A percentile compares a stretch with the other conserved stretches of the same genome.
phyloP scores from a whole-genome alignment of 768 basidiomycete genomes.

The Dacryopinax primogenitus region DNA sequence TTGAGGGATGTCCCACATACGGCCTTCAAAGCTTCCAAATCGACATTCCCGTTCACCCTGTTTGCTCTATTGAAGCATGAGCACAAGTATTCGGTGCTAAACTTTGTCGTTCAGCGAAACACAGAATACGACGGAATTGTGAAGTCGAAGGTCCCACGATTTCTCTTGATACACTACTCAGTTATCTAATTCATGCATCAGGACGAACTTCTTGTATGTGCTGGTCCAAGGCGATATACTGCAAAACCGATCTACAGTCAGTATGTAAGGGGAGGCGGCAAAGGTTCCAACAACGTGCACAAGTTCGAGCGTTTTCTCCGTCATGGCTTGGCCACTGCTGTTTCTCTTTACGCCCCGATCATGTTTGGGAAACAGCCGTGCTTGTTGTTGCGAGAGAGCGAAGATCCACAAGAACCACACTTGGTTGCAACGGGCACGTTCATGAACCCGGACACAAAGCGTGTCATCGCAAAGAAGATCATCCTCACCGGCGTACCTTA shows the following conservation, averaged over 20 bases:
- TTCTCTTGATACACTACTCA: not conserved
- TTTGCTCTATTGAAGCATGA: slow-evolving; percentile 87
- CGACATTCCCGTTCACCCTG: slow-evolving; percentile 42
- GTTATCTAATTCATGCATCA: slow-evolving; percentile 22
- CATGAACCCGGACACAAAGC: slow-evolving; percentile 77
- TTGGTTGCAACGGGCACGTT: slow-evolving; percentile 86
- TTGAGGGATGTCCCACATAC: slow-evolving; percentile 62
- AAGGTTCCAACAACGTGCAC: slow-evolving; percentile 91
- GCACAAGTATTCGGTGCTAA: slow-evolving; percentile 84
- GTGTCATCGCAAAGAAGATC: slow-evolving; percentile 86
- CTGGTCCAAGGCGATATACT: slow-evolving; percentile 72
- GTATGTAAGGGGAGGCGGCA: slow-evolving; percentile 77
- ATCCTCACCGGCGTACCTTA: slow-evolving; percentile 91
- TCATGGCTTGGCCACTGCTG: slow-evolving; percentile 68
- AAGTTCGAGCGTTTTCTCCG: slow-evolving; percentile 86
- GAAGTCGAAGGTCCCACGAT: slow-evolving; percentile 61
- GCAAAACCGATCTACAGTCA: slow-evolving; percentile 88
- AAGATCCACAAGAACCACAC: slow-evolving; percentile 52
- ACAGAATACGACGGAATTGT: slow-evolving; percentile 86
- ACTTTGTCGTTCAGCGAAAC: slow-evolving; percentile 87
- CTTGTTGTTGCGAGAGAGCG: slow-evolving; percentile 57
- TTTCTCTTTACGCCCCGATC: slow-evolving; percentile 80
- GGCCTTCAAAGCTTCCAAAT: slow-evolving; percentile 30
- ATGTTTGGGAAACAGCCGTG: slow-evolving; percentile 77
- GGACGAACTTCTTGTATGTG: slow-evolving; percentile 80